A percentile compares a stretch with the other conserved stretches of the same genome.
Evolutionary conservation across 2,329 filamentous ascomycete genomes (phyloP).

Genomic region (Penicillium hordei): DNA sequence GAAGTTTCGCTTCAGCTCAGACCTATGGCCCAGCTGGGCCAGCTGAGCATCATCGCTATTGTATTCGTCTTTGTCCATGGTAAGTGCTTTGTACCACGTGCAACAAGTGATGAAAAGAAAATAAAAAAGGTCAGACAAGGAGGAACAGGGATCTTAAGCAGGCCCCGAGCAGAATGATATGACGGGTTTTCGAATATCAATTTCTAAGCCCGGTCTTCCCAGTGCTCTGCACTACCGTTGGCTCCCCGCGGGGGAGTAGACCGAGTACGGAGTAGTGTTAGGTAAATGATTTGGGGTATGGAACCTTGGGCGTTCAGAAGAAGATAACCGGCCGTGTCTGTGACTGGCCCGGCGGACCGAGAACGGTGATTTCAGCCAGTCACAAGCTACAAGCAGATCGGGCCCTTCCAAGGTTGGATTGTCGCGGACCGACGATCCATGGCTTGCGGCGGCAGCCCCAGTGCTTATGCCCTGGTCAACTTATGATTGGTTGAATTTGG

Average conservation of each 20-base stretch:
- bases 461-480: slow-evolving; percentile 6
- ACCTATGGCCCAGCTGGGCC: slow-evolving; percentile 58
- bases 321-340: slow-evolving; percentile 12
- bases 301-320: background rate
- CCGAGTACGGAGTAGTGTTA: slow-evolving; percentile 16
- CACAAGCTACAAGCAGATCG: background rate
- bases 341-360: slow-evolving; percentile 19
- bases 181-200: slow-evolving; percentile 19
- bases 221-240: slow-evolving; percentile 7
- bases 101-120: slow-evolving; percentile 7
- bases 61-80: slow-evolving; percentile 17
- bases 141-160: slow-evolving; percentile 5
- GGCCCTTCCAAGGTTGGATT: background rate
- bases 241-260: slow-evolving; percentile 15
- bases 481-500: background rate
- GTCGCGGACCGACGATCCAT: slow-evolving; percentile 11
- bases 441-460: slow-evolving; percentile 11
- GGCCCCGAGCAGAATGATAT: background rate
- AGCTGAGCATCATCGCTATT: slow-evolving; percentile 51
- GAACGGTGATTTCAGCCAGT: slow-evolving; percentile 16
- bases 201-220: slow-evolving; percentile 9
- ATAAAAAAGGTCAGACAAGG: background rate
- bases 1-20: slow-evolving; percentile 60
- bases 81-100: slow-evolving; percentile 4
- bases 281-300: slow-evolving; percentile 28